A percentile compares a stretch with the other conserved stretches of the same genome.
Conservation (phyloP, 495 filamentous ascomycete genomes). For the Massariosphaeria phaeospora region DNA sequence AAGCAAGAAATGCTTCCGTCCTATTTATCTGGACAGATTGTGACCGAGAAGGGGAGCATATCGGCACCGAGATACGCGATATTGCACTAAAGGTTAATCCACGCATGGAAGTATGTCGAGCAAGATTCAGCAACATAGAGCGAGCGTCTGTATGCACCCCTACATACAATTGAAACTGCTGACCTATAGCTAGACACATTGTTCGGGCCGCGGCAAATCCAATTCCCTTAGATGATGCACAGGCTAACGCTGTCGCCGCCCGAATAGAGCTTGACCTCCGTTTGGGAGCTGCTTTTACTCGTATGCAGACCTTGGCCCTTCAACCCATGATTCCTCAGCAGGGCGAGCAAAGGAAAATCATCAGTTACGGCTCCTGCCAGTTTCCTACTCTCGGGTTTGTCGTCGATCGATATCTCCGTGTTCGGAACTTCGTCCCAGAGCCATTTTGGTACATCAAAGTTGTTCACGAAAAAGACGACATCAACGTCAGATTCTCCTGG, state of each 20-base stretch:
- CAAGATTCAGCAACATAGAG: conserved; percentile 93
- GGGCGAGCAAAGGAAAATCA: conserved; percentile 48
- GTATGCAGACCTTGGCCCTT: conserved; percentile 74
- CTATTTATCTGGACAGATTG: conserved; percentile 99
- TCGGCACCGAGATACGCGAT: conserved; percentile 84
- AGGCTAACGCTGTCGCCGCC: conserved; percentile 82
- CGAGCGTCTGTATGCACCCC: conserved; percentile 57
- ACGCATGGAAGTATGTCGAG: conserved; percentile 72
- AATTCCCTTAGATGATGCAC: conserved; percentile 71
- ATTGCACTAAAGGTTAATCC: conserved; percentile 70
- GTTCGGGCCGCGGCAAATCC: conserved; percentile 75
- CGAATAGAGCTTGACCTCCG: conserved; percentile 90
- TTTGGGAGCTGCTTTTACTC: conserved; percentile 86
- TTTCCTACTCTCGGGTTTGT: conserved; percentile 97
- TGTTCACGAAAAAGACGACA: conserved; percentile 67
- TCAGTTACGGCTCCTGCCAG: conserved; percentile 96
- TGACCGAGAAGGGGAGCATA: conserved; percentile 95
- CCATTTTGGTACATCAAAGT: conserved; percentile 89
- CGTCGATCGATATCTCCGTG: conserved; percentile 87
- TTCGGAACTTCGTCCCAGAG: conserved; percentile 90
- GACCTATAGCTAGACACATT: conserved; percentile 54
- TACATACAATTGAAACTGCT: neutral
- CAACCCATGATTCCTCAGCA: conserved; percentile 60
- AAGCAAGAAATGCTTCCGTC: conserved; percentile 63
- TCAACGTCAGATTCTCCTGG: conserved; percentile 84